Conservation (phyloP, 495 filamentous ascomycete species). For the Bacidia rubella region DNA sequence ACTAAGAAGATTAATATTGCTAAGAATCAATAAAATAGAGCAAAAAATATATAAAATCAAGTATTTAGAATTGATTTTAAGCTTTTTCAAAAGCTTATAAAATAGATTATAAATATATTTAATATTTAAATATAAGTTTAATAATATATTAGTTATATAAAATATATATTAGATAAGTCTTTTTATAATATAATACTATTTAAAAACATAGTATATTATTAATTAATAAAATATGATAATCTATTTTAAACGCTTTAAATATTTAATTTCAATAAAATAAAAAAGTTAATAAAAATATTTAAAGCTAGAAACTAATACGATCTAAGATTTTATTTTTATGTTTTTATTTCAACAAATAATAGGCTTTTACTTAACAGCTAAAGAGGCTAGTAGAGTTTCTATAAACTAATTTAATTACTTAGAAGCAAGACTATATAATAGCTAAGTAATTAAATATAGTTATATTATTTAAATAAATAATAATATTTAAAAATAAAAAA, state of each 20-base stretch:
- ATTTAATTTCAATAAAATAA: too few relatives aligned
- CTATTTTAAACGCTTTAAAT: too few relatives aligned
- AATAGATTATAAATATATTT: background rate
- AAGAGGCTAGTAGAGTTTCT: too few relatives aligned
- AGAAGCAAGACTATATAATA: too few relatives aligned
- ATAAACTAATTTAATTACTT: too few relatives aligned
- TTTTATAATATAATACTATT: background rate
- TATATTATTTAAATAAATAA: background rate
- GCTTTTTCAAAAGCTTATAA: background rate
- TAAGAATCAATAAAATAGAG: background rate
- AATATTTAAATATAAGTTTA: background rate
- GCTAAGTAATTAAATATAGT: background rate
- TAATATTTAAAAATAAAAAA: too few relatives aligned
- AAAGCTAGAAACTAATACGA: too few relatives aligned
- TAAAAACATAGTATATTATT: too few relatives aligned
- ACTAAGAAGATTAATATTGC: background rate
- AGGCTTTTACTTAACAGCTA: background rate
- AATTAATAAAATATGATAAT: too few relatives aligned
- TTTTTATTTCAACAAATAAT: background rate
- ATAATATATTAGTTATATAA: background rate
- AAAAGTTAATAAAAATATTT: background rate
- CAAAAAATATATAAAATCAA: too few relatives aligned
- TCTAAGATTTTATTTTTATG: background rate
- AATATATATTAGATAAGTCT: background rate
- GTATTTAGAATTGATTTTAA: too few relatives aligned